Evolutionary conservation across 2,329 filamentous ascomycete genomes (phyloP).

Genomic region (Sclerotinia sclerotiorum): DNA sequence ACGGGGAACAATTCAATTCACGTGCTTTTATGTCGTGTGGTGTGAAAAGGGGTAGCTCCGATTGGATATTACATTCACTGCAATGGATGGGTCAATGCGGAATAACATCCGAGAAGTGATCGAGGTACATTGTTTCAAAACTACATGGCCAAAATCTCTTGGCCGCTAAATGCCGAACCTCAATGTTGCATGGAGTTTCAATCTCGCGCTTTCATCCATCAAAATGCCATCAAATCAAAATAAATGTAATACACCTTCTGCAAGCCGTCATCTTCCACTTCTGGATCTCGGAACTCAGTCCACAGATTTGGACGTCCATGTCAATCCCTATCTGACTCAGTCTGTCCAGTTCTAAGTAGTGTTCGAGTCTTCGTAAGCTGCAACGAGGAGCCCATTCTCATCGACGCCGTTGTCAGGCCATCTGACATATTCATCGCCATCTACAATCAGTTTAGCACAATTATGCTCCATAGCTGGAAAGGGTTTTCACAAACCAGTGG

Average conservation of each 20-base stretch:
- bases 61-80: neutral
- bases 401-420: conserved; percentile 15
- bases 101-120: neutral
- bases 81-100: no score
- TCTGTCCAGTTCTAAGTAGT: neutral
- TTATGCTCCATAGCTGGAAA: neutral
- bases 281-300: no score
- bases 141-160: neutral
- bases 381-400: neutral
- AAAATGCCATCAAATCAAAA: neutral
- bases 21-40: neutral
- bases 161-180: neutral
- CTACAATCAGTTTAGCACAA: neutral
- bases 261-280: neutral
- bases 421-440: conserved; percentile 13
- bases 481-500: neutral
- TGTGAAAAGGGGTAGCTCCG: neutral
- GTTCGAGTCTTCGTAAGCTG: neutral
- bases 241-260: neutral
- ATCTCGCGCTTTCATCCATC: neutral
- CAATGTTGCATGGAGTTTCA: neutral
- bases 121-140: neutral
- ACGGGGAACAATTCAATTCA: neutral
- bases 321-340: neutral
- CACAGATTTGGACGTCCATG: no score